phyloP scores from a whole-genome alignment of 2,329 filamentous ascomycete genomes.

The Albifimbria verrucaria region DNA sequence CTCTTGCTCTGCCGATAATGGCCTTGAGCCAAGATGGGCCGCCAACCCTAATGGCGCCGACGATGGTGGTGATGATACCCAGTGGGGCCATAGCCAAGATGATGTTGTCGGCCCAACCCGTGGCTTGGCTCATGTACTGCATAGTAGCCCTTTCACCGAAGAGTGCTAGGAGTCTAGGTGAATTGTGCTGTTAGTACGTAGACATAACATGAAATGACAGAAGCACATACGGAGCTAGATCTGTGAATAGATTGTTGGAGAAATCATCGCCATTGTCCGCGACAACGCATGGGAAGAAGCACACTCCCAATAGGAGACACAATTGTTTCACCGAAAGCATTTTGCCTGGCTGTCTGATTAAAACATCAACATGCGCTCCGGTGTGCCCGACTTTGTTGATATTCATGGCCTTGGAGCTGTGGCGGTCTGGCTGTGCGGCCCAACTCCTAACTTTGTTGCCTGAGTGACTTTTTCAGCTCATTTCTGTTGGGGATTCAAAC shows the following conservation, averaged over 20 bases:
- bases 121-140: conserved; percentile 43
- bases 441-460: too few species aligned
- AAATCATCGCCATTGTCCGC: conserved; percentile 3
- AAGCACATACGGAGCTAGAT: conserved; percentile 4
- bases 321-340: too few species aligned
- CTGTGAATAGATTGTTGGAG: conserved; percentile 5
- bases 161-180: conserved; percentile 13
- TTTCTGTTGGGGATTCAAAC: too few species aligned
- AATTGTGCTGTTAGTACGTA: neutral
- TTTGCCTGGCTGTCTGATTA: too few species aligned
- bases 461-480: too few species aligned
- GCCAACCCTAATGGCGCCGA: conserved; percentile 42
- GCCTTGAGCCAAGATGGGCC: conserved; percentile 38
- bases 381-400: too few species aligned
- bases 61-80: conserved; percentile 40
- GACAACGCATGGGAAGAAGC: neutral
- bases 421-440: too few species aligned
- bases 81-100: conserved; percentile 44
- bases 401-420: too few species aligned
- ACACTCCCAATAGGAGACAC: too few species aligned
- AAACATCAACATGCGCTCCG: too few species aligned
- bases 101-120: conserved; percentile 37
- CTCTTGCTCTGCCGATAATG: conserved; percentile 41
- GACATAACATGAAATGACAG: too few species aligned
- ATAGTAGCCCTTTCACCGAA: conserved; percentile 46